phyloP scores from a whole-genome alignment of 176 grass and related monocot genomes.

The Ampelocalamus luodianensis region DNA sequence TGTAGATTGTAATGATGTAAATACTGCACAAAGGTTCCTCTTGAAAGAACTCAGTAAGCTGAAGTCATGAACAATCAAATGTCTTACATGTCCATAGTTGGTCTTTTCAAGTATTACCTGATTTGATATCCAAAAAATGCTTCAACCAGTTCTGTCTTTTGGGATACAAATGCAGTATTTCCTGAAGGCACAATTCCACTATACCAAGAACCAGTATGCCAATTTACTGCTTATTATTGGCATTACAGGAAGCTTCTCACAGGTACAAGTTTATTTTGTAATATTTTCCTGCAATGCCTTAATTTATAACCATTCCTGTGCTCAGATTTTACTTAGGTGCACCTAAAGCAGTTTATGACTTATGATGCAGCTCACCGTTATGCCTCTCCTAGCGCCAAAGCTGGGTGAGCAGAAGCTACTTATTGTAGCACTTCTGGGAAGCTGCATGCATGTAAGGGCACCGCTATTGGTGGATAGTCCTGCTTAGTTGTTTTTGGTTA shows the following conservation, averaged over 20 bases:
- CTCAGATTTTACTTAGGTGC: conserved; percentile 5
- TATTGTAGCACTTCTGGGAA: conserved; percentile 60
- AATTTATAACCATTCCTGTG: not conserved
- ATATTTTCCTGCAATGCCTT: not conserved
- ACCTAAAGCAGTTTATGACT: conserved; percentile 15
- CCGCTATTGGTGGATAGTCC: conserved; percentile 2
- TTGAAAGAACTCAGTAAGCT: not conserved
- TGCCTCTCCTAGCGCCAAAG: conserved; percentile 73
- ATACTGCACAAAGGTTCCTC: not conserved
- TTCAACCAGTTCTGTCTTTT: not conserved
- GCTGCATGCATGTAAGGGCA: conserved; percentile 66
- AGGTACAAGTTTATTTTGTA: conserved; percentile 51
- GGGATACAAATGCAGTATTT: conserved; percentile 67
- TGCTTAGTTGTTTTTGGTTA: conserved; percentile 18
- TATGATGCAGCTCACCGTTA: conserved; percentile 66
- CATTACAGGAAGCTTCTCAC: conserved; percentile 70
- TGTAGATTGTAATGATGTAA: conserved; percentile 16
- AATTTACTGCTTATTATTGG: conserved; percentile 76
- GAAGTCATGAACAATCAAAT: not conserved
- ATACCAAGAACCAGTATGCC: conserved; percentile 86
- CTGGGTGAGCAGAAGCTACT: conserved; percentile 87
- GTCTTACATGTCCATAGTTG: not conserved
- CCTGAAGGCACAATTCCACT: conserved; percentile 93
- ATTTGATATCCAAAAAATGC: not conserved
- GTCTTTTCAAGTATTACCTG: not conserved